Base-by-base conservation (phyloP, 768 basidiomycete species). In the Porpolomopsis calyptriformis region DNA sequence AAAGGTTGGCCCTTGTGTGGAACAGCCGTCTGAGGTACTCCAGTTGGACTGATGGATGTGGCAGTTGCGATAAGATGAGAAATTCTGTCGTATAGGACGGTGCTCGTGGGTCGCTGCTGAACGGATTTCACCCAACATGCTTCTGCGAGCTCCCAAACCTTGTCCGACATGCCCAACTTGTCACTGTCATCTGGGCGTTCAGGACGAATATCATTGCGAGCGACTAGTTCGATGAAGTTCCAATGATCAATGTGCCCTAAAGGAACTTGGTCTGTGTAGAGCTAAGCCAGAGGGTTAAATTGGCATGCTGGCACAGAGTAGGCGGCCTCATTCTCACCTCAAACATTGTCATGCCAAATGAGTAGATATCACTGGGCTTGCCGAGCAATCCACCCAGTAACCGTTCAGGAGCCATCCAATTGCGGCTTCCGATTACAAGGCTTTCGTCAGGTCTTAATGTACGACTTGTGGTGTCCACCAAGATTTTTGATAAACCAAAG, bases 331-430 rank as follows among this genome's bases (percentile, higher is more conserved):
- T 10, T 3, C 22, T 19, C 23, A 57, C 55, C 54, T 56, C 53
- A 45, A 43, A 56, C 4, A 55, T 45, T 1, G 55, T 55, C 54
- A 56, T 56, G 14, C 49, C 54, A 49, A 58, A 53, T 7, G 57
- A 49, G 31, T 57, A 58, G 11, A 58, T 50, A 24, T 58, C 57
- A 25, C 49, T 39, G 8, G 56, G 40, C 27, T 45, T 48, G 18
- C 41, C 23, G 6, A 52, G 47, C 12, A 22, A 18, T 10, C 44
- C 47, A 4, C 55, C 54, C 9, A 36, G 16, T 14, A 57, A 39
- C 10, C 46, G 40, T 44, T 55, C 56, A 8, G 53, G 55, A 12
- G 49, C 47, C 52, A 50, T 55, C 57, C 55, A 54, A 40, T 54
- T 47, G 8, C 48, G 51, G 39, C 51, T 54, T 11, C 53, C 53